Evolutionary conservation across 192 early-diverging fungal genomes (phyloP).

Genomic region (Linnemannia zychae): DNA sequence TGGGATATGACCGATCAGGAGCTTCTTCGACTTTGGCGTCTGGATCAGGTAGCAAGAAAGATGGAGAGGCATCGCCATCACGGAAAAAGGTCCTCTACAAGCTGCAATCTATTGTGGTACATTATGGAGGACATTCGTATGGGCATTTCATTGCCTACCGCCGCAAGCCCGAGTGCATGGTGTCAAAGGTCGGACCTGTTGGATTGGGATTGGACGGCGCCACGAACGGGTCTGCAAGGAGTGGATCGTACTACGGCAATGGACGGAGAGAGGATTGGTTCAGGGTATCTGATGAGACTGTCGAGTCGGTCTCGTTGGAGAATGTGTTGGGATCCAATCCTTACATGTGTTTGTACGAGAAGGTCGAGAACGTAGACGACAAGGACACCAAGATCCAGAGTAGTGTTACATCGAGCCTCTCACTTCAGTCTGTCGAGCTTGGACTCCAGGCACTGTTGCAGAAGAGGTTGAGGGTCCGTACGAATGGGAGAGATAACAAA

Average conservation of each 20-base stretch:
- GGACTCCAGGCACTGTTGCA: constrained; percentile 20
- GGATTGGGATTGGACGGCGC: constrained; percentile 28
- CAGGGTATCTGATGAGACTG: constrained; percentile 77
- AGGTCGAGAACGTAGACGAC: constrained; percentile 6
- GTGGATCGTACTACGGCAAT: constrained; percentile 25
- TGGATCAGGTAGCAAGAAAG: background rate
- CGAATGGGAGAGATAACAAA: background rate
- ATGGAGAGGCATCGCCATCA: background rate
- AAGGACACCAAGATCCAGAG: background rate
- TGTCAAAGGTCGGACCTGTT: constrained; percentile 38
- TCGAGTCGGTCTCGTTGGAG: constrained; percentile 68
- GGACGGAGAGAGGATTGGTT: constrained; percentile 68
- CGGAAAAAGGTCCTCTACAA: constrained; percentile 59
- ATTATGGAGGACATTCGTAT: constrained; percentile 80
- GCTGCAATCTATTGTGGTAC: constrained; percentile 76
- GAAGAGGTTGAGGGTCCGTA: background rate
- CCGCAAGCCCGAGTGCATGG: constrained; percentile 56
- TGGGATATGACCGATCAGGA: constrained; percentile 10
- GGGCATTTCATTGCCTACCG: constrained; percentile 87
- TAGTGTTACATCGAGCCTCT: constrained; percentile 15
- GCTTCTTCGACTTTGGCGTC: background rate
- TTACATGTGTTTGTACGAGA: constrained; percentile 80
- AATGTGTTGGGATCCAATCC: constrained; percentile 79
- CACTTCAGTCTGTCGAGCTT: constrained; percentile 46
- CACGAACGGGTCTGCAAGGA: constrained; percentile 22